A percentile compares a stretch with the other conserved stretches of the same genome.
Conservation (phyloP, 2,329 filamentous ascomycete species). For the Dryadomyces sulphureus region DNA sequence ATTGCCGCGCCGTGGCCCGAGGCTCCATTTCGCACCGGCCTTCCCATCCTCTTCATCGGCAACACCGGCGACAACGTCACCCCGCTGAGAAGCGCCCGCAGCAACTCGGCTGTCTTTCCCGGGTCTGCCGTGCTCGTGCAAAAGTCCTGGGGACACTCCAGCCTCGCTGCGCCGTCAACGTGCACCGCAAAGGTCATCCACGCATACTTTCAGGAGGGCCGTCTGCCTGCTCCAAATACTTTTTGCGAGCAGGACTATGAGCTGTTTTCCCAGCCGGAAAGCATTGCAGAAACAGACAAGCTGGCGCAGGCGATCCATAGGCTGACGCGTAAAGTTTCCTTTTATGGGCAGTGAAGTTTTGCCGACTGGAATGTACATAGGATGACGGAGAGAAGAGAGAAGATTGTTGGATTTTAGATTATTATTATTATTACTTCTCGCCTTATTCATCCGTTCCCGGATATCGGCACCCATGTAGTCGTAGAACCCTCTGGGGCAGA, state of each 20-base stretch:
- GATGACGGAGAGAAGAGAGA: no score
- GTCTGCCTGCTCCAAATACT: slow-evolving; percentile 21
- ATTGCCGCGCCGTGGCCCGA: slow-evolving; percentile 18
- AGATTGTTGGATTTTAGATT: no score
- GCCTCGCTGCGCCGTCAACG: slow-evolving; percentile 25
- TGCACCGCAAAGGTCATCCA: slow-evolving; percentile 26
- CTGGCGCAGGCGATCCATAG: neutral
- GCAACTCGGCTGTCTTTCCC: slow-evolving; percentile 1
- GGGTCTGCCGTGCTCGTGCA: slow-evolving; percentile 31
- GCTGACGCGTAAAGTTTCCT: neutral
- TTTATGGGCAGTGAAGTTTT: no score
- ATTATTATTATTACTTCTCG: no score
- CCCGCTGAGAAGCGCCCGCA: slow-evolving; percentile 21
- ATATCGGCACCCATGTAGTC: no score
- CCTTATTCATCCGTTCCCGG: no score
- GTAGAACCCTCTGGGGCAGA: no score
- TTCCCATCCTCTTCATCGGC: slow-evolving; percentile 28
- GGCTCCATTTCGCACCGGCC: slow-evolving; percentile 16
- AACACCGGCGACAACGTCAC: slow-evolving; percentile 30
- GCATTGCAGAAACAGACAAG: neutral
- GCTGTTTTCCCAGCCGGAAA: neutral
- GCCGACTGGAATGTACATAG: no score
- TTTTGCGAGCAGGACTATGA: slow-evolving; percentile 7
- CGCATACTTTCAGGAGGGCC: slow-evolving; percentile 29
- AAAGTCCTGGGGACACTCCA: slow-evolving; percentile 32